These are phyloP conservation scores for Cardamine occulta DNA, from an alignment of 345 rosid species.

Conservation along the genomic window DNA sequence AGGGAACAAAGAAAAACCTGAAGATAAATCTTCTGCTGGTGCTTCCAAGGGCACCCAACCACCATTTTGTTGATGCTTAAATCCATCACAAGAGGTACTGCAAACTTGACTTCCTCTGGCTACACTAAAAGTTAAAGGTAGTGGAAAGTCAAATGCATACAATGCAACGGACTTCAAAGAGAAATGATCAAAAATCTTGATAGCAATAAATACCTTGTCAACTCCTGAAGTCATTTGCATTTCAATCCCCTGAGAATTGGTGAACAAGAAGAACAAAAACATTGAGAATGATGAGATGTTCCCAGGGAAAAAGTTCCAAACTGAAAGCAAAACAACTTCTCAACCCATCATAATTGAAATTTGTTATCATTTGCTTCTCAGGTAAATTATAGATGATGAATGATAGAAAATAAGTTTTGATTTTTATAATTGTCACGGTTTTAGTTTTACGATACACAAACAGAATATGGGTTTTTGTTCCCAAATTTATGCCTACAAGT, in stretches of 20 bases:
- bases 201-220: conserved; percentile 74
- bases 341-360: background rate
- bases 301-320: background rate
- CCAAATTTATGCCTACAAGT: too few relatives aligned
- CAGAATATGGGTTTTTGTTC: too few relatives aligned
- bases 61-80: conserved; percentile 82
- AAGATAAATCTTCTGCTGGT: conserved; percentile 82
- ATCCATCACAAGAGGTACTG: conserved; percentile 85
- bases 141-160: conserved; percentile 30
- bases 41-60: conserved; percentile 85
- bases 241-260: conserved; percentile 78
- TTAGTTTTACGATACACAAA: too few relatives aligned
- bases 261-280: background rate
- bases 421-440: too few relatives aligned
- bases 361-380: too few relatives aligned
- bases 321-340: background rate
- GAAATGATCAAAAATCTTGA: conserved; percentile 28
- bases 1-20: conserved; percentile 65
- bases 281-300: background rate
- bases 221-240: conserved; percentile 75
- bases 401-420: too few relatives aligned
- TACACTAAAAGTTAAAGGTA: conserved; percentile 72
- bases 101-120: conserved; percentile 93
- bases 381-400: too few relatives aligned
- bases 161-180: background rate